A percentile compares a stretch with the other conserved stretches of the same genome.
These are phyloP conservation scores for Vishniacozyma victoriae DNA, from an alignment of 768 basidiomycete species.

Conservation along the genomic window DNA sequence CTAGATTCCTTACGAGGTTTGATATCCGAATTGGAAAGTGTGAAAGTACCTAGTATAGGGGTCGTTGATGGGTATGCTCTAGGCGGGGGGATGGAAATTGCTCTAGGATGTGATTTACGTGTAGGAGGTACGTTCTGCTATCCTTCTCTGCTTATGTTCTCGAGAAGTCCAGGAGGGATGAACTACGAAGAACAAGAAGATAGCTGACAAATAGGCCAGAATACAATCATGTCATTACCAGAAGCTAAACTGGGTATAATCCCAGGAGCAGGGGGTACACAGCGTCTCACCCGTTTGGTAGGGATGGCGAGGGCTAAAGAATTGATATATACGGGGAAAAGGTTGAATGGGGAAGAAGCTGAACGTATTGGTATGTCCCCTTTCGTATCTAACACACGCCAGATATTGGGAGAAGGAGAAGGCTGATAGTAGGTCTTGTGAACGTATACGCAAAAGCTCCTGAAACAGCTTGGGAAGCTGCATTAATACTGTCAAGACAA, in stretches of 20 bases:
- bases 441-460: constrained; percentile 16
- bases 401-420: neutral
- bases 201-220: constrained; percentile 8
- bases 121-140: constrained; percentile 62
- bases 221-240: constrained; percentile 77
- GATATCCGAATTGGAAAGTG: constrained; percentile 66
- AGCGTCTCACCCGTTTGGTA: constrained; percentile 73
- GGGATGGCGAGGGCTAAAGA: constrained; percentile 95
- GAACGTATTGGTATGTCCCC: constrained; percentile 45
- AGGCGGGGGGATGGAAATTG: constrained; percentile 84
- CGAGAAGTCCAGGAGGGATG: neutral
- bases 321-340: constrained; percentile 78
- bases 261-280: constrained; percentile 90
- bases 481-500: constrained; percentile 19
- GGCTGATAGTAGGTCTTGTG: constrained; percentile 16
- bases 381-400: neutral
- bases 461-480: constrained; percentile 14
- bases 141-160: neutral
- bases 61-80: constrained; percentile 90
- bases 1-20: constrained; percentile 67
- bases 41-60: constrained; percentile 77
- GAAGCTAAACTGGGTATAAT: constrained; percentile 93
- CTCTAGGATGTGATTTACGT: constrained; percentile 81
- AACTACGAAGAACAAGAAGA: too few species aligned
- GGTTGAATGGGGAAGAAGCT: constrained; percentile 72